Evolutionary conservation across 371 early-diverging fungal species (phyloP), one percentile per base, ranked within the genome.

Genomic region (Mucor velutinosus): DNA sequence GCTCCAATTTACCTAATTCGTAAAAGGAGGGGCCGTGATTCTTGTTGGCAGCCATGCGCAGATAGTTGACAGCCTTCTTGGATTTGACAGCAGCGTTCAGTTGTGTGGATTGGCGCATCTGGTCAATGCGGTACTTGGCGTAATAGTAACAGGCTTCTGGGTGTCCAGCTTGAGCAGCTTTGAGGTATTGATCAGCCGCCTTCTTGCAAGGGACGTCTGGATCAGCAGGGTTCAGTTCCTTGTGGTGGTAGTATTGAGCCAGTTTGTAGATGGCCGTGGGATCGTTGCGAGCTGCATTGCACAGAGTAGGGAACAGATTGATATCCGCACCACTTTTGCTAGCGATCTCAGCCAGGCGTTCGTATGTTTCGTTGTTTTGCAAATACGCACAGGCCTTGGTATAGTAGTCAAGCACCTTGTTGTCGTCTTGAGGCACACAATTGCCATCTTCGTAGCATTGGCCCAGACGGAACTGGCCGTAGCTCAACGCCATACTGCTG

Each of bases 401-500:
- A 19, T 72, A 72, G n/a, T 60, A 67, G 7, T 72, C 65, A 6
- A 56, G 29, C 0, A 59, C 73, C 23, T 23, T 39, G 21, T 51
- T 35, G 7, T 57, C 29, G 32, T 72, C 51, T 3, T 53, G 41
- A 14, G 51, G 15, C 11, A 65, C 66, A 43, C 65, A 47, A 17
- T 65, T 35, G 10, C 68, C 68, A 32, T 67, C 41, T n/a, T 72
- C 64, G 19, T 64, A 66, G 25, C 72, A 72, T 58, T 72, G 73
- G 6, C 69, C 68, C n/a, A 72, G 32, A 19, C 73, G 61, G 32
- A 72, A 72, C 19, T 68, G 62, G 27, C 68, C 71, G 32, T 70
- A 70, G 41, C 71, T 65, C 19, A 70, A 11, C 0, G 56, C 58
- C 62, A 62, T 65, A 27, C 71, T 60, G 14, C 57, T 51, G 43